A percentile compares a stretch with the other conserved stretches of the same genome.
Evolutionary conservation across 2,329 filamentous ascomycete genomes (phyloP).

Genomic region (Stachybotrys elegans): DNA sequence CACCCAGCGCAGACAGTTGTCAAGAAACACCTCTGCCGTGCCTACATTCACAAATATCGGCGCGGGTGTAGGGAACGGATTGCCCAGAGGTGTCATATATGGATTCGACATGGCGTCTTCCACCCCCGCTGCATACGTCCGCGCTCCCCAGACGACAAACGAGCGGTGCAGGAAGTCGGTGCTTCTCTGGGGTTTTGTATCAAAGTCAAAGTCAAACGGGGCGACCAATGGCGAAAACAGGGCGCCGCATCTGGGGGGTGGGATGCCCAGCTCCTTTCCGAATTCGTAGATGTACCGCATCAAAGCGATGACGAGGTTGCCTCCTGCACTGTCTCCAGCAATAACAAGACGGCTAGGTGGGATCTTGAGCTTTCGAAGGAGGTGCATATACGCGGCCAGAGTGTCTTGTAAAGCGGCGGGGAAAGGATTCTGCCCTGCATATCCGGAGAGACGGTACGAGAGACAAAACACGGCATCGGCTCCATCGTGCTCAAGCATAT

Average conservation of each 20-base stretch:
- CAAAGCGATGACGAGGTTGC: neutral
- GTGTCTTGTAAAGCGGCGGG: neutral
- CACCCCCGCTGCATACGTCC: neutral
- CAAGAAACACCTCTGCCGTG: neutral
- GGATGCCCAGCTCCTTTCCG: conserved; percentile 2
- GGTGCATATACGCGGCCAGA: neutral
- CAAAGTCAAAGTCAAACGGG: neutral
- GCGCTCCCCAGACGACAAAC: neutral
- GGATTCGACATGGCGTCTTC: neutral
- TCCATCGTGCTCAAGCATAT: neutral
- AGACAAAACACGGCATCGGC: neutral
- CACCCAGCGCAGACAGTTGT: neutral
- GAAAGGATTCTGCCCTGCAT: neutral
- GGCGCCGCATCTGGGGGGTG: neutral
- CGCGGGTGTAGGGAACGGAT: neutral
- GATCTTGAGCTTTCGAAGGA: neutral
- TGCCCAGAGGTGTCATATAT: neutral
- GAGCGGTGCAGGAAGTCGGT: neutral
- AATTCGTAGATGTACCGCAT: conserved; percentile 15
- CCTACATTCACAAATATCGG: neutral
- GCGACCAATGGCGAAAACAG: neutral
- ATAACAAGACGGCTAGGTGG: neutral
- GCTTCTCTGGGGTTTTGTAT: neutral
- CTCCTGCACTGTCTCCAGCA: neutral
- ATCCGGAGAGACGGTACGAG: neutral